These are phyloP conservation scores for Sugiyamaella grinbergsii DNA, from an alignment of 1,139 yeast genomes.

Conservation along the genomic window DNA sequence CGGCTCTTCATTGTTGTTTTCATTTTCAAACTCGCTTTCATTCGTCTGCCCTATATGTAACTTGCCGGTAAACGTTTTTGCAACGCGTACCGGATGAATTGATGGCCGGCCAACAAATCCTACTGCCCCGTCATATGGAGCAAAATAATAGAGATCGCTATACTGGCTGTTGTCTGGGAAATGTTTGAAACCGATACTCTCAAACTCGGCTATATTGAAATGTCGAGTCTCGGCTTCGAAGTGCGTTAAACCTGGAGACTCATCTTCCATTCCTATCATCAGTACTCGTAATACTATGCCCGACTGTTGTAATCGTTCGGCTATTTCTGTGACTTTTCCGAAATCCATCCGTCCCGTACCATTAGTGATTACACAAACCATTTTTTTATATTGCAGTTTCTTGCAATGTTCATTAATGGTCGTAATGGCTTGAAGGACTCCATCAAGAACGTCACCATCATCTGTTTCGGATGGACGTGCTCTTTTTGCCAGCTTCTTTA, in stretches of 20 bases:
- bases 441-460: constrained; percentile 39
- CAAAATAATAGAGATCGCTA: constrained; percentile 12
- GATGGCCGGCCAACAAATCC: constrained; percentile 34
- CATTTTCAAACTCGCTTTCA: constrained; percentile 34
- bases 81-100: constrained; percentile 46
- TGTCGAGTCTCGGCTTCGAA: constrained; percentile 3
- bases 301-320: constrained; percentile 25
- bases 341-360: constrained; percentile 35
- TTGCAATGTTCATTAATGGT: constrained; percentile 40
- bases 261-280: constrained; percentile 44
- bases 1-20: constrained; percentile 38
- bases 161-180: background rate
- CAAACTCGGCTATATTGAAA: background rate
- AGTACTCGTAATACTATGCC: constrained; percentile 33
- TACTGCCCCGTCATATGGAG: constrained; percentile 36
- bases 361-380: constrained; percentile 52
- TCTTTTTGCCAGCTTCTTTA: constrained; percentile 32
- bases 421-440: constrained; percentile 42
- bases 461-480: constrained; percentile 36
- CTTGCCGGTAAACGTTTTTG: constrained; percentile 45
- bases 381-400: constrained; percentile 42
- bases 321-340: constrained; percentile 22
- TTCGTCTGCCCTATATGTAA: constrained; percentile 30
- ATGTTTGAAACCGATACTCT: background rate
- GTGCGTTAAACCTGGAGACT: constrained; percentile 25